Percentiles rank a stretch among this genome's conserved stretches.
Conservation (phyloP, 257 asterid species). For the Penstemon eatonii region DNA sequence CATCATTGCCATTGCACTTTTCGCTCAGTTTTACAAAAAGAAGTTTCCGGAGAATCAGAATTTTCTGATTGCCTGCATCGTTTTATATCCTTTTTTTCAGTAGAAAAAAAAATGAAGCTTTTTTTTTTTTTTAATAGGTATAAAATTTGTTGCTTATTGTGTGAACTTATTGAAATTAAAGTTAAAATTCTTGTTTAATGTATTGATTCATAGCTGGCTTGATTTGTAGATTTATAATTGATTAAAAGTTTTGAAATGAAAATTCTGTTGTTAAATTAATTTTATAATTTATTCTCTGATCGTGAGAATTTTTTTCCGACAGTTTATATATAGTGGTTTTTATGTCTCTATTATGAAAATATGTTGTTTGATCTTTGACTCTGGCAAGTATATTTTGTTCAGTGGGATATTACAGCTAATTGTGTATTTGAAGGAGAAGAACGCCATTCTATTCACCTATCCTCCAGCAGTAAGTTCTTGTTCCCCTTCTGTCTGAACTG, state of each 20-base stretch:
- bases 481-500: not conserved
- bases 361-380: constrained; percentile 62
- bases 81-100: constrained; percentile 83
- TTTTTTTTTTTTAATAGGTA: not conserved
- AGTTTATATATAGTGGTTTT: constrained; percentile 10
- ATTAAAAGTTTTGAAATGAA: too few relatives aligned
- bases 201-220: not conserved
- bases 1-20: constrained; percentile 70
- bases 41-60: constrained; percentile 81
- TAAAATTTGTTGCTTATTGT: not conserved
- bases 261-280: too few relatives aligned
- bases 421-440: constrained; percentile 71
- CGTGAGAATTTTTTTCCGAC: not conserved
- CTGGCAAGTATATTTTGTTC: constrained; percentile 78
- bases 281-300: not conserved
- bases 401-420: constrained; percentile 76
- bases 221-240: not conserved
- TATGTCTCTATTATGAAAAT: constrained; percentile 10
- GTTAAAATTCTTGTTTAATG: too few relatives aligned
- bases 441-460: constrained; percentile 83
- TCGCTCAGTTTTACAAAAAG: constrained; percentile 95
- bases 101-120: not conserved
- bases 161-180: too few relatives aligned
- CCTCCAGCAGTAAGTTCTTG: constrained; percentile 74
- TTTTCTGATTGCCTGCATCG: constrained; percentile 83